Evolutionary conservation across 2,329 filamentous ascomycete genomes (phyloP).

Genomic region (Diaporthe destruens): DNA sequence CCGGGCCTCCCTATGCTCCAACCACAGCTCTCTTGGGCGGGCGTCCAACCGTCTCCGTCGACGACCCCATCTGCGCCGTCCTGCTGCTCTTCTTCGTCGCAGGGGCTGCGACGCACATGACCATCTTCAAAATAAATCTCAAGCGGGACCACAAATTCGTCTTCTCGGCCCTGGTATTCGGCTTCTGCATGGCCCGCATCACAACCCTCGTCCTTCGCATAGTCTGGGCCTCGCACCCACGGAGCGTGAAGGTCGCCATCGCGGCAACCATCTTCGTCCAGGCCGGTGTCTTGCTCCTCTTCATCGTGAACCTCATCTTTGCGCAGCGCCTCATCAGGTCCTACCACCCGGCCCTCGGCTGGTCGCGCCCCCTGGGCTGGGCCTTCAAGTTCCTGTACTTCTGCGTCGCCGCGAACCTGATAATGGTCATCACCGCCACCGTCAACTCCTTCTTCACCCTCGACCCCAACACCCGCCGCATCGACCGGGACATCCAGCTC

Average conservation of each 20-base stretch:
- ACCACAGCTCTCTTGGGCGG: conserved; percentile 67
- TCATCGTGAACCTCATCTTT: conserved; percentile 83
- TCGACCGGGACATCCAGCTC: conserved; percentile 74
- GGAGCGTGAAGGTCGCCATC: conserved; percentile 59
- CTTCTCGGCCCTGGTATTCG: conserved; percentile 69
- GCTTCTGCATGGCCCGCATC: conserved; percentile 68
- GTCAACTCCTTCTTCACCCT: conserved; percentile 78
- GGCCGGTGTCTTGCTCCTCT: conserved; percentile 80
- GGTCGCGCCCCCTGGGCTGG: conserved; percentile 66
- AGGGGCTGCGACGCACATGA: conserved; percentile 69
- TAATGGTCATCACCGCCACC: conserved; percentile 74
- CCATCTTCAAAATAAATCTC: conserved; percentile 66
- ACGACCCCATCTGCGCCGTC: conserved; percentile 74
- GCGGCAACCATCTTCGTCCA: conserved; percentile 78
- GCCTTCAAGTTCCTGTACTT: conserved; percentile 70
- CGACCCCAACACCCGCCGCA: conserved; percentile 58
- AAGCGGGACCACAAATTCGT: conserved; percentile 68
- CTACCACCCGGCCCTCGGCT: conserved; percentile 78
- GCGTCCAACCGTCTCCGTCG: conserved; percentile 66
- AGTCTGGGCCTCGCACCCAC: conserved; percentile 62
- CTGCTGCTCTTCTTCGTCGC: conserved; percentile 70
- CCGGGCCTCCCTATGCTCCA: conserved; percentile 57
- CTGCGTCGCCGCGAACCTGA: conserved; percentile 68
- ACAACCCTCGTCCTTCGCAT: conserved; percentile 65
- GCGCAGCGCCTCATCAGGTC: conserved; percentile 81